Percentiles rank a stretch among this genome's conserved stretches.
Conservation (phyloP, 331 rosid genomes). For the Quercus lobata region DNA sequence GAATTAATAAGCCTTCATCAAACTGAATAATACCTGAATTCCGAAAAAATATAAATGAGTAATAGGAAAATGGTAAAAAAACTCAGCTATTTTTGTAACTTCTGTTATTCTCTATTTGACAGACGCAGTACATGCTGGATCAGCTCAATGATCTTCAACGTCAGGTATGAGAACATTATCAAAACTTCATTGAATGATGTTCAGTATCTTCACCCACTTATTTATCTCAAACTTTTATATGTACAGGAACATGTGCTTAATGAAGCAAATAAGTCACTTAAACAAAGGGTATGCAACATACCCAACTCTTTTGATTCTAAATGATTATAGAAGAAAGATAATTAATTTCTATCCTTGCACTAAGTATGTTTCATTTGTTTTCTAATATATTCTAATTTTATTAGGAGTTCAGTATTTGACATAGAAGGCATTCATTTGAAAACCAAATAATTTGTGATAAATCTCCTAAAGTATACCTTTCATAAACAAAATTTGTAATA, state of each 20-base stretch:
- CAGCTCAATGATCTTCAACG: constrained; percentile 88
- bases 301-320: neutral
- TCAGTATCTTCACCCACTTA: neutral
- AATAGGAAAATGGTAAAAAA: neutral
- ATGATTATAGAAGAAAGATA: neutral
- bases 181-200: neutral
- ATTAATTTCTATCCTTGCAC: neutral
- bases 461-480: too few relatives aligned
- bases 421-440: neutral
- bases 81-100: neutral
- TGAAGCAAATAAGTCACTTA: constrained; percentile 66
- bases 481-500: too few relatives aligned
- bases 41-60: neutral
- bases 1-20: neutral
- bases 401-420: neutral
- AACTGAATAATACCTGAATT: neutral
- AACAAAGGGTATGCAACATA: constrained; percentile 64
- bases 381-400: neutral
- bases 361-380: neutral
- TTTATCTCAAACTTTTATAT: neutral
- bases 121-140: constrained; percentile 94
- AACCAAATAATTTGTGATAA: neutral
- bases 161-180: constrained; percentile 41
- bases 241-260: constrained; percentile 71
- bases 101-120: constrained; percentile 2